These are phyloP conservation scores for Themeda triandra DNA, from an alignment of 176 grass and related monocot species.

Conservation along the genomic window DNA sequence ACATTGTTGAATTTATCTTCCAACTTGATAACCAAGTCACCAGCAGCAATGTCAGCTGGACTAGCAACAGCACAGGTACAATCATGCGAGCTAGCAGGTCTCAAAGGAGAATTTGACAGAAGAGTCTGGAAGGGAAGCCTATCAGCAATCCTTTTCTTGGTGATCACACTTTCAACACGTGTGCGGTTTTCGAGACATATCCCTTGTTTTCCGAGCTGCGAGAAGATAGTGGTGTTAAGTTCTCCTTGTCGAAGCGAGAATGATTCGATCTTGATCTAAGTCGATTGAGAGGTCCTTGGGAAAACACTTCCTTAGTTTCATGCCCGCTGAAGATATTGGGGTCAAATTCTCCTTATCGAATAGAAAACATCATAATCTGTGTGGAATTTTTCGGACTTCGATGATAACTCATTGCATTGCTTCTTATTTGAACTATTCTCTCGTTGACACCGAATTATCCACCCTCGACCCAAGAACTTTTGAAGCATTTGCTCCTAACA, in stretches of 20 bases:
- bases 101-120: conserved; percentile 50
- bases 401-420: conserved; percentile 17
- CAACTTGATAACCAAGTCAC: conserved; percentile 29
- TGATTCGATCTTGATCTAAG: conserved; percentile 38
- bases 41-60: neutral
- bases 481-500: neutral
- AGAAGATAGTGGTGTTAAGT: conserved; percentile 54
- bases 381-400: conserved; percentile 29
- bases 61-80: conserved; percentile 18
- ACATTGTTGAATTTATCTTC: conserved; percentile 26
- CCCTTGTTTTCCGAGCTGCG: no score
- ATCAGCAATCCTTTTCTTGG: conserved; percentile 48
- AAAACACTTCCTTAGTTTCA: conserved; percentile 40
- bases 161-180: conserved; percentile 45
- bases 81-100: conserved; percentile 22
- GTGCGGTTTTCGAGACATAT: conserved; percentile 28
- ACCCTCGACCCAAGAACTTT: conserved; percentile 47
- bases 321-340: conserved; percentile 38
- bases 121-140: conserved; percentile 62
- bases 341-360: conserved; percentile 92
- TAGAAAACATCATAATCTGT: conserved; percentile 49
- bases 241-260: conserved; percentile 83
- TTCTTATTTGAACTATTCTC: conserved; percentile 24
- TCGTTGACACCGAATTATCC: conserved; percentile 22
- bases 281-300: conserved; percentile 23